A percentile compares a stretch with the other conserved stretches of the same genome.
These are phyloP conservation scores for Urtica urens DNA, from an alignment of 306 rosid species.

Conservation along the genomic window DNA sequence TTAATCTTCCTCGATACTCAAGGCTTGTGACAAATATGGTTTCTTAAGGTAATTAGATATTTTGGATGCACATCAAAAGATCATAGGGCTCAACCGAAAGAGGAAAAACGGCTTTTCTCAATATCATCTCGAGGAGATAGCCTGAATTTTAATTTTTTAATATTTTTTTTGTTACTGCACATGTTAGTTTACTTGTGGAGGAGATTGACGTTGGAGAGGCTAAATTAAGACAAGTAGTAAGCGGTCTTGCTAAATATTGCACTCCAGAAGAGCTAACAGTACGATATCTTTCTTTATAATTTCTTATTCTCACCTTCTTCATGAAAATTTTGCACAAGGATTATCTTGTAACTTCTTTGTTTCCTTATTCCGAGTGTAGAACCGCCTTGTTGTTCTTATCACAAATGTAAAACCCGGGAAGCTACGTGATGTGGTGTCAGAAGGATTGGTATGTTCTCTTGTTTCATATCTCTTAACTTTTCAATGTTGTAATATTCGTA, in stretches of 20 bases:
- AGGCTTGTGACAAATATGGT: neutral
- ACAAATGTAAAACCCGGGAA: slow-evolving; percentile 97
- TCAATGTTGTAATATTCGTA: neutral
- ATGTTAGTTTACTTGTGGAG: slow-evolving; percentile 73
- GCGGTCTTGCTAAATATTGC: slow-evolving; percentile 78
- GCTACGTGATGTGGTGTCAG: slow-evolving; percentile 85
- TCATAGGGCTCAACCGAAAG: too few relatives aligned
- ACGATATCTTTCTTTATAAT: slow-evolving; percentile 13
- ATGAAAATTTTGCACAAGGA: neutral
- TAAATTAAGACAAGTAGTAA: slow-evolving; percentile 80
- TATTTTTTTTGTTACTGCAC: neutral
- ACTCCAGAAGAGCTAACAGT: slow-evolving; percentile 81
- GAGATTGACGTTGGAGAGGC: slow-evolving; percentile 93
- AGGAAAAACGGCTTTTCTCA: neutral
- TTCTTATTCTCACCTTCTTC: neutral
- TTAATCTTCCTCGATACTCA: neutral
- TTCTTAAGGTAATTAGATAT: too few relatives aligned
- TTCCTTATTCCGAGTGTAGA: slow-evolving; percentile 35
- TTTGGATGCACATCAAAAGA: too few relatives aligned
- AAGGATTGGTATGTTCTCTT: slow-evolving; percentile 78
- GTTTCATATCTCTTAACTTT: slow-evolving; percentile 10
- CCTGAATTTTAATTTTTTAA: neutral
- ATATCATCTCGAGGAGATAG: slow-evolving; percentile 7
- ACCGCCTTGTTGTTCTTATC: slow-evolving; percentile 67
- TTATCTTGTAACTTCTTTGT: neutral